A percentile compares a stretch with the other conserved stretches of the same genome.
These are phyloP conservation scores for Gloeophyllum trabeum DNA, from an alignment of 768 basidiomycete genomes.

Conservation along the genomic window DNA sequence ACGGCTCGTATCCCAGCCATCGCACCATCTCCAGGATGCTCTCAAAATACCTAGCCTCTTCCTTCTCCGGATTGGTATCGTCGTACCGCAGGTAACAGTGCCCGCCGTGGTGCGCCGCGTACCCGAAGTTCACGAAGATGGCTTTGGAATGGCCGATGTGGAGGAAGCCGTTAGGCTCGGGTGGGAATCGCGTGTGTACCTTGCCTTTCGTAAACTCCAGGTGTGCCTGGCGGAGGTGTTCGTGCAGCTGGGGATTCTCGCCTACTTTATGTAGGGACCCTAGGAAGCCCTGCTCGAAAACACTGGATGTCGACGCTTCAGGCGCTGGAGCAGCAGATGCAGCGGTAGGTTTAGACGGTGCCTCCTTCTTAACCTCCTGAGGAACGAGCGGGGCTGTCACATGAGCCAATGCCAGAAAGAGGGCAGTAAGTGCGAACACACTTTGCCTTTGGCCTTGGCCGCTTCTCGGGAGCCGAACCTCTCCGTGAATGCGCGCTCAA, in stretches of 20 bases:
- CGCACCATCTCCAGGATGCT: slow-evolving; percentile 91
- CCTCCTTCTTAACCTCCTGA: slow-evolving; percentile 41
- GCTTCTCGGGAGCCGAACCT: slow-evolving; percentile 66
- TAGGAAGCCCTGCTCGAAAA: slow-evolving; percentile 94
- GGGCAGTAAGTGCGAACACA: slow-evolving; percentile 12
- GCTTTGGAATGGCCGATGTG: slow-evolving; percentile 98
- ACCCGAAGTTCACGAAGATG: slow-evolving; percentile 98
- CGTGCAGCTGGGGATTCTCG: slow-evolving; percentile 79
- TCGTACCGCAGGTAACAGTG: slow-evolving; percentile 92
- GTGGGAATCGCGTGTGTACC: slow-evolving; percentile 95
- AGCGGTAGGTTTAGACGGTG: neutral
- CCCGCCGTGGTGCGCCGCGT: slow-evolving; percentile 88
- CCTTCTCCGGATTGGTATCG: slow-evolving; percentile 97
- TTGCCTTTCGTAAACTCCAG: slow-evolving; percentile 67
- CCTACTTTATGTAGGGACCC: slow-evolving; percentile 89
- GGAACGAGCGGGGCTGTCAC: neutral
- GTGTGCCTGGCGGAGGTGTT: slow-evolving; percentile 71
- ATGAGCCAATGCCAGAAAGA: neutral
- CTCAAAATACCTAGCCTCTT: slow-evolving; percentile 93
- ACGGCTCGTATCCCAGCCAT: slow-evolving; percentile 97
- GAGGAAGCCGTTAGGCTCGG: slow-evolving; percentile 95
- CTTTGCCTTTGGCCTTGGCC: slow-evolving; percentile 58
- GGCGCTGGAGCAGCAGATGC: slow-evolving; percentile 23
- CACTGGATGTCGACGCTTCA: slow-evolving; percentile 36
- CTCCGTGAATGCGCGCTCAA: slow-evolving; percentile 56